Conservation (phyloP, 768 basidiomycete genomes). For the Mycena albidolilacea region DNA sequence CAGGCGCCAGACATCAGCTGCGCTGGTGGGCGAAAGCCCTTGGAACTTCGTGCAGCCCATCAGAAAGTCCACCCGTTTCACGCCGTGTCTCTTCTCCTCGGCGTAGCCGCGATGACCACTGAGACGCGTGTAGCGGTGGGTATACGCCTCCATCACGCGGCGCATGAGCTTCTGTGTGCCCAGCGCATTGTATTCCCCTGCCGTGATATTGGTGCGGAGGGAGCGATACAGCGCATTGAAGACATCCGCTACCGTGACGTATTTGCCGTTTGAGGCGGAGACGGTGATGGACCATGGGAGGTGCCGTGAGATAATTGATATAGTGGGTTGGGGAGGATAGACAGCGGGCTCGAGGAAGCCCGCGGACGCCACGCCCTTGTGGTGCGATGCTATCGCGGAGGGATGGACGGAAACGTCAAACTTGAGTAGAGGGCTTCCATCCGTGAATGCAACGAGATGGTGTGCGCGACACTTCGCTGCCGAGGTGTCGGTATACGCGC, state of each 20-base stretch:
- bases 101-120: conserved; percentile 41
- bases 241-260: conserved; percentile 55
- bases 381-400: conserved; percentile 24
- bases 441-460: conserved; percentile 17
- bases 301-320: conserved; percentile 32
- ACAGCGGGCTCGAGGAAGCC: conserved; percentile 35
- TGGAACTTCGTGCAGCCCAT: conserved; percentile 38
- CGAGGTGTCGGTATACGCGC: conserved; percentile 12
- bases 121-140: conserved; percentile 45
- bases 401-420: conserved; percentile 27
- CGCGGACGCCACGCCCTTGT: background rate
- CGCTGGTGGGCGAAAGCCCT: conserved; percentile 8
- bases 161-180: conserved; percentile 44
- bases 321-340: conserved; percentile 26
- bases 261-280: conserved; percentile 35
- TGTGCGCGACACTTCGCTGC: conserved; percentile 16
- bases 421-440: conserved; percentile 5
- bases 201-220: conserved; percentile 52
- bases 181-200: conserved; percentile 48
- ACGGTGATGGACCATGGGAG: conserved; percentile 42
- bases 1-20: conserved; percentile 18
- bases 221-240: conserved; percentile 52
- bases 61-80: conserved; percentile 59
- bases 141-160: conserved; percentile 50
- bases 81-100: conserved; percentile 50